Evolutionary conservation across 306 rosid genomes (phyloP).

Genomic region (Rosa rugosa): DNA sequence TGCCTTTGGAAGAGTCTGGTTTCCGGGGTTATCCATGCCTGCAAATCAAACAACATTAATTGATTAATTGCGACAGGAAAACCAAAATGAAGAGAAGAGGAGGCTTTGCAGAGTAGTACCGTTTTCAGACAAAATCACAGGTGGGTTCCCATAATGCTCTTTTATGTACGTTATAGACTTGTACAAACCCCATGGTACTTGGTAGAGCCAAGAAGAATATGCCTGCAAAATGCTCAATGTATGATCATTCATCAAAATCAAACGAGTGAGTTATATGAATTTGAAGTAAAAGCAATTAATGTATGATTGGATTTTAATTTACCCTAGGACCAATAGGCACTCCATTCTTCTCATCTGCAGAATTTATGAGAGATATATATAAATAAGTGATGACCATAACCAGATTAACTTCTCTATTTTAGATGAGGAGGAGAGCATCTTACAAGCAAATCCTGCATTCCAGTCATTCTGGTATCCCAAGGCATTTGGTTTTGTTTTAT

Average conservation of each 20-base stretch:
- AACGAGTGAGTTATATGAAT: background rate
- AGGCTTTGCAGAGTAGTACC: constrained; percentile 36
- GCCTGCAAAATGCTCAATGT: constrained; percentile 47
- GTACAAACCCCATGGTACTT: constrained; percentile 96
- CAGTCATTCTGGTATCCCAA: constrained; percentile 80
- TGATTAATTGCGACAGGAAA: background rate
- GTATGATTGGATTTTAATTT: background rate
- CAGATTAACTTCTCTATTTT: background rate
- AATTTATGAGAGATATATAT: constrained; percentile 17
- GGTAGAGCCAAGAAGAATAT: constrained; percentile 81
- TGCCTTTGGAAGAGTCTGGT: constrained; percentile 49
- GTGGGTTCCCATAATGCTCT: constrained; percentile 73
- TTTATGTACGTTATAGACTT: constrained; percentile 73
- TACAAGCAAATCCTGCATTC: constrained; percentile 87
- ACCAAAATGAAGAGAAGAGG: background rate
- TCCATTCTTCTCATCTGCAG: constrained; percentile 76
- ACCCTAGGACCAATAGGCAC: constrained; percentile 79
- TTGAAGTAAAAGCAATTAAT: background rate
- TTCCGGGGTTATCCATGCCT: constrained; percentile 93
- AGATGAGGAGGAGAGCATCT: constrained; percentile 25
- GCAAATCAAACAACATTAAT: constrained; percentile 9
- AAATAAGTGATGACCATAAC: background rate
- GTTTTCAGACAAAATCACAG: constrained; percentile 79
- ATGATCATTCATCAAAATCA: background rate
- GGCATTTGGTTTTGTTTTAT: constrained; percentile 45